Conservation (phyloP, 371 early-diverging fungal species). For the Mucor piriformis region DNA sequence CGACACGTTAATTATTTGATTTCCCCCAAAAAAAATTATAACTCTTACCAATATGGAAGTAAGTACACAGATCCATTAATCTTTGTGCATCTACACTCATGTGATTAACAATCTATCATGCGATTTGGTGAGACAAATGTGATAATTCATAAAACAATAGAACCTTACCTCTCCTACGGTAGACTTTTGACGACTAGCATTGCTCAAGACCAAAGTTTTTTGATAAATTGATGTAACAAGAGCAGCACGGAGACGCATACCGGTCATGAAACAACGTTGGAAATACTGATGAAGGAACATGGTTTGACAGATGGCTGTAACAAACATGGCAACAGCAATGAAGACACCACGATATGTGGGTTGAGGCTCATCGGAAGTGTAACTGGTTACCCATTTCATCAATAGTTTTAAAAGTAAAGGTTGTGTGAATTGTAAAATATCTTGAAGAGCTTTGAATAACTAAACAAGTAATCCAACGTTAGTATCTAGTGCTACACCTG, state of each 20-base stretch:
- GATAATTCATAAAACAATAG: background rate
- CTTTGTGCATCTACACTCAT: conserved; percentile 92
- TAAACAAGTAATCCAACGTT: no score
- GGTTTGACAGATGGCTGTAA: conserved; percentile 82
- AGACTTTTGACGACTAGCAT: conserved; percentile 77
- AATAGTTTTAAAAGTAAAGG: conserved; percentile 78
- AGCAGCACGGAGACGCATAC: conserved; percentile 84
- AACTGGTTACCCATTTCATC: conserved; percentile 72
- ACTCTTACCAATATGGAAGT: conserved; percentile 68
- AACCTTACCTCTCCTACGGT: conserved; percentile 72
- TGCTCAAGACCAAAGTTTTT: conserved; percentile 83
- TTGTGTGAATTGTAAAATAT: conserved; percentile 84
- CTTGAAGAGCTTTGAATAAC: conserved; percentile 81
- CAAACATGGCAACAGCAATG: conserved; percentile 78
- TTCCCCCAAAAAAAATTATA: background rate
- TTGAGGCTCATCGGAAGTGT: conserved; percentile 50
- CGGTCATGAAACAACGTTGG: conserved; percentile 75
- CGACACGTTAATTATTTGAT: background rate
- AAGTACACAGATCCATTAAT: conserved; percentile 70
- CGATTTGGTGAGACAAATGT: background rate
- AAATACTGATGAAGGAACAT: conserved; percentile 91
- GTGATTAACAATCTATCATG: conserved; percentile 77
- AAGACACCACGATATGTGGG: conserved; percentile 67
- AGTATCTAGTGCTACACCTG: no score
- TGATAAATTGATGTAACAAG: conserved; percentile 87